phyloP scores from a whole-genome alignment of 768 basidiomycete species.

The Tulasnella sp. region DNA sequence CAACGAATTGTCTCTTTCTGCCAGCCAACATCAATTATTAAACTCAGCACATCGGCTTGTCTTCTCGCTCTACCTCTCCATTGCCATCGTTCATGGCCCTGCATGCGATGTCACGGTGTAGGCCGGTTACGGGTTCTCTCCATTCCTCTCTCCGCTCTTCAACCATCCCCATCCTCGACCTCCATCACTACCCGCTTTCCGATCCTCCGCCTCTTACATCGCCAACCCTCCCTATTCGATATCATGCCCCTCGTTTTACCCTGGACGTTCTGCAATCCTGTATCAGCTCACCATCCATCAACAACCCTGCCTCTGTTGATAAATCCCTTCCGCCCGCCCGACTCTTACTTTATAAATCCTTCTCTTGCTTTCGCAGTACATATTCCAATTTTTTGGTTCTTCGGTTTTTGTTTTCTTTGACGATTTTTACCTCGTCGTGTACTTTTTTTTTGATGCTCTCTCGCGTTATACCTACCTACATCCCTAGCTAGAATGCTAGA shows the following conservation, averaged over 20 bases:
- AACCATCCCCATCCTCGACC: not conserved
- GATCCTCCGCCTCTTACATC: not conserved
- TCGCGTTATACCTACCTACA: not conserved
- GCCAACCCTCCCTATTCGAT: not conserved
- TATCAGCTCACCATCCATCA: slow-evolving; percentile 3
- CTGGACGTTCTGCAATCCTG: not conserved
- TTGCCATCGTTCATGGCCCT: too few relatives aligned
- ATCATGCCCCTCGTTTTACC: not conserved
- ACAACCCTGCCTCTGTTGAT: not conserved
- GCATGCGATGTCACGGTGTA: too few relatives aligned
- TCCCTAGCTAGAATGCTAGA: not conserved
- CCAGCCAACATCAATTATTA: too few relatives aligned
- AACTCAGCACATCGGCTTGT: too few relatives aligned
- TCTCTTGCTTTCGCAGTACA: not conserved
- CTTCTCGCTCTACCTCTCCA: too few relatives aligned
- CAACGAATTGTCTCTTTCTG: not conserved
- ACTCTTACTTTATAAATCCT: not conserved
- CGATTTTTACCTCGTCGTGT: not conserved
- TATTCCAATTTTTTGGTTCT: not conserved
- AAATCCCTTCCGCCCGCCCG: not conserved
- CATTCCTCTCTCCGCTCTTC: too few relatives aligned
- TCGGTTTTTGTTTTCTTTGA: not conserved
- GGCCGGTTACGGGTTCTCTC: too few relatives aligned
- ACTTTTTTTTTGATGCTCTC: too few relatives aligned
- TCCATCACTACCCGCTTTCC: not conserved